phyloP scores from a whole-genome alignment of 2,329 filamentous ascomycete species.

The Ascochyta lentis region DNA sequence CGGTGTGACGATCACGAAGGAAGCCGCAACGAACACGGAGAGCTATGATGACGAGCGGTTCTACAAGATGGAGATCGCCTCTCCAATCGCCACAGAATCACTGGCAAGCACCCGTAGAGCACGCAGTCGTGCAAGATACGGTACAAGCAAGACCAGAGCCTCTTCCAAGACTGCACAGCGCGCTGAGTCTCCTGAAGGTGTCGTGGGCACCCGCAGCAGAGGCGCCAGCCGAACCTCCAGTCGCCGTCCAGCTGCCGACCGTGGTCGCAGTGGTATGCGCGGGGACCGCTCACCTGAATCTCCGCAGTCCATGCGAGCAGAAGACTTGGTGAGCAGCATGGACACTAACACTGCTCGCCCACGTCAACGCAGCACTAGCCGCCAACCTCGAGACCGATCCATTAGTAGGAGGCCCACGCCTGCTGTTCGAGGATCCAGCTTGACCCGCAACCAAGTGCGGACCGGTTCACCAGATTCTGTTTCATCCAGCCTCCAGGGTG shows the following conservation, averaged over 20 bases:
- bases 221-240: slow-evolving; percentile 44
- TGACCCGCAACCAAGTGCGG: slow-evolving; percentile 44
- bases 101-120: slow-evolving; percentile 44
- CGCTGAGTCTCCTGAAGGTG: slow-evolving; percentile 45
- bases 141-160: slow-evolving; percentile 44
- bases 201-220: slow-evolving; percentile 35
- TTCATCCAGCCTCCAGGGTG: slow-evolving; percentile 40
- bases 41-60: slow-evolving; percentile 57
- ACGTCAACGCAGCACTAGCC: slow-evolving; percentile 60
- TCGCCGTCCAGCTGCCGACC: slow-evolving; percentile 44
- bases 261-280: slow-evolving; percentile 44
- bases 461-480: slow-evolving; percentile 46
- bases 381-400: slow-evolving; percentile 54
- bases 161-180: slow-evolving; percentile 46
- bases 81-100: slow-evolving; percentile 48
- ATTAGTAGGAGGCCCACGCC: slow-evolving; percentile 44
- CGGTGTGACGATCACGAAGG: slow-evolving; percentile 55
- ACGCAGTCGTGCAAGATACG: slow-evolving; percentile 43
- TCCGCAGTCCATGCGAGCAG: slow-evolving; percentile 74
- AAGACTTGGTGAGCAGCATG: slow-evolving; percentile 62
- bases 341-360: slow-evolving; percentile 67
- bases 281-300: slow-evolving; percentile 75
- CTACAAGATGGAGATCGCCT: slow-evolving; percentile 51
- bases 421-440: slow-evolving; percentile 39
- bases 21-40: slow-evolving; percentile 51